Conservation (phyloP, 805 yeast genomes). For the Barnettozyma sp. region DNA sequence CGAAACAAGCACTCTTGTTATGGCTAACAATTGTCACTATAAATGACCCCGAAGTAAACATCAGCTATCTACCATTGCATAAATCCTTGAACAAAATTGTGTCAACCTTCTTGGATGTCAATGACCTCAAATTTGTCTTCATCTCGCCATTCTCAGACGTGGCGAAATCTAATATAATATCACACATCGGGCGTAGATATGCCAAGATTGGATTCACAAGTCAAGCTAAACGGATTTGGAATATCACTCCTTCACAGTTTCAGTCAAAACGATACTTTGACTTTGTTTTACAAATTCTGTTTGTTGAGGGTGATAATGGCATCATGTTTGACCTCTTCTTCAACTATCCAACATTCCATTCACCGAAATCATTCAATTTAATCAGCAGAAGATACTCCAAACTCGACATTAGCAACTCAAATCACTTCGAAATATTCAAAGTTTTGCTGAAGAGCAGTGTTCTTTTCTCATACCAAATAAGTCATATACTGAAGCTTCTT, state of each 20-base stretch:
- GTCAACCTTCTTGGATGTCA: slow-evolving; percentile 2
- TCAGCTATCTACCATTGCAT: neutral
- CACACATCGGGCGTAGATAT: neutral
- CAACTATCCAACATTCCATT: neutral
- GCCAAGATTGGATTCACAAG: neutral
- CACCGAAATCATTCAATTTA: neutral
- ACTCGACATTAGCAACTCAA: neutral
- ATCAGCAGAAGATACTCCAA: neutral
- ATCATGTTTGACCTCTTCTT: neutral
- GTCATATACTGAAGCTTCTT: neutral
- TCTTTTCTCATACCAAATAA: neutral
- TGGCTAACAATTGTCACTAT: slow-evolving; percentile 2
- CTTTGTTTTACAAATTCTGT: neutral
- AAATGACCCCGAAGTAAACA: neutral
- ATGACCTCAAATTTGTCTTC: slow-evolving; percentile 3
- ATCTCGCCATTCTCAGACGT: neutral
- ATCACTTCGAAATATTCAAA: neutral
- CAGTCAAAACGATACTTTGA: neutral
- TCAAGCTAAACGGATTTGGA: slow-evolving; percentile 6
- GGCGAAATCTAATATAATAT: slow-evolving; percentile 4
- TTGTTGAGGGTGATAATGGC: neutral
- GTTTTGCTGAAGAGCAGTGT: neutral
- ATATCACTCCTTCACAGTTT: slow-evolving; percentile 4
- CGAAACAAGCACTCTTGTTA: slow-evolving; percentile 1
- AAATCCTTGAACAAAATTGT: neutral